Evolutionary conservation across 2,329 filamentous ascomycete genomes (phyloP).

Genomic region (Ophiocordyceps polyrhachis-furcata): DNA sequence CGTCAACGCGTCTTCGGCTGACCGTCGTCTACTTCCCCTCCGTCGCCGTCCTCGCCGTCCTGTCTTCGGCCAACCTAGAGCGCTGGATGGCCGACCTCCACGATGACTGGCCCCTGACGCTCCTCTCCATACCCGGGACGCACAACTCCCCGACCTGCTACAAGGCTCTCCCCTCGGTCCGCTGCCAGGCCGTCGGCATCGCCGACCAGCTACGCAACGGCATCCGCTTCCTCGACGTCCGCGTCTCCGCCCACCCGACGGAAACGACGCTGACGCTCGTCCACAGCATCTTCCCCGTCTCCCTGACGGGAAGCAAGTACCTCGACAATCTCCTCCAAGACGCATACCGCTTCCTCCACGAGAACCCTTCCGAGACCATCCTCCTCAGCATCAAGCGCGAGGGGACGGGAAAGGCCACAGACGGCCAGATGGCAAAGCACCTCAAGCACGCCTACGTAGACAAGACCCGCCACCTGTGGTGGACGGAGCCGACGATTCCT

Average conservation of each 20-base stretch:
- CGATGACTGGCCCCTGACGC: conserved; percentile 54
- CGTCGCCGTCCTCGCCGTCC: conserved; percentile 40
- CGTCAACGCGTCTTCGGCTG: conserved; percentile 26
- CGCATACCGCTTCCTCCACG: conserved; percentile 56
- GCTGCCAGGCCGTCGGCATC: conserved; percentile 71
- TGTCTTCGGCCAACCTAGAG: conserved; percentile 49
- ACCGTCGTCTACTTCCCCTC: conserved; percentile 47
- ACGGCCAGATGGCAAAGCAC: conserved; percentile 58
- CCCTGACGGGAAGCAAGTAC: conserved; percentile 63
- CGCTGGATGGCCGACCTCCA: conserved; percentile 68
- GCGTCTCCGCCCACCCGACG: conserved; percentile 38
- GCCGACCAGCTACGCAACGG: conserved; percentile 70
- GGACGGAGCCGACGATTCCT: conserved; percentile 58
- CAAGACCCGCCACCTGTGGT: conserved; percentile 46
- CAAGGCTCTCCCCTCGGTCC: conserved; percentile 73
- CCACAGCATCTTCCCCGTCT: conserved; percentile 77
- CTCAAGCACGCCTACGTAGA: conserved; percentile 54
- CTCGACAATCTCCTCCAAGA: conserved; percentile 55
- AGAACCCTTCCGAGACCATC: conserved; percentile 63
- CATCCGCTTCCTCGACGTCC: conserved; percentile 84
- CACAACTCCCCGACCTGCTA: conserved; percentile 85
- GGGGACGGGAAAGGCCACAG: conserved; percentile 61
- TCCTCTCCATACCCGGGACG: conserved; percentile 81
- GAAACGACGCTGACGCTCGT: conserved; percentile 62
- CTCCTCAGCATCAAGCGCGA: conserved; percentile 84